phyloP scores from a whole-genome alignment of 2,329 filamentous ascomycete genomes.

The Penicillium sp. region DNA sequence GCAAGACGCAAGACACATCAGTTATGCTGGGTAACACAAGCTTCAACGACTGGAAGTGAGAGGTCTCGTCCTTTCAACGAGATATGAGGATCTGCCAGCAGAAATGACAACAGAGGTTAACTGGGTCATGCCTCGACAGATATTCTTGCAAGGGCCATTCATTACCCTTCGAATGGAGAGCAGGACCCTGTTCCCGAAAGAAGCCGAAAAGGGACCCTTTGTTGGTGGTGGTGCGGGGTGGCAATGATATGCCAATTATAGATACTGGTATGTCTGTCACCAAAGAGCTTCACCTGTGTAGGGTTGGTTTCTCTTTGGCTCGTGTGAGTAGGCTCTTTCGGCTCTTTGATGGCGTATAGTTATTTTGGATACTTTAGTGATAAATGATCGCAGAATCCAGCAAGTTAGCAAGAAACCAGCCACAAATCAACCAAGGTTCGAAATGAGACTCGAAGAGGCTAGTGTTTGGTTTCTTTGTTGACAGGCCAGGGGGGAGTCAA shows the following conservation, averaged over 20 bases:
- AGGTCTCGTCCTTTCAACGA: neutral
- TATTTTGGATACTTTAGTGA: too few relatives aligned
- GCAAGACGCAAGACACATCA: neutral
- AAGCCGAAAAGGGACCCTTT: neutral
- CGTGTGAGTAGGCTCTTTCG: neutral
- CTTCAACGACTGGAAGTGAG: neutral
- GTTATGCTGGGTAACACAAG: neutral
- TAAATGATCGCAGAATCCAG: neutral
- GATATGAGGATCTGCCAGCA: neutral
- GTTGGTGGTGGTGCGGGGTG: neutral
- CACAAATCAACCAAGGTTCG: neutral
- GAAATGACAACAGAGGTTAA: neutral
- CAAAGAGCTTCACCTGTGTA: neutral
- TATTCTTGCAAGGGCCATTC: neutral
- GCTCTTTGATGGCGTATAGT: neutral
- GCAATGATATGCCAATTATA: slow-evolving; percentile 1
- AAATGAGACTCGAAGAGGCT: neutral
- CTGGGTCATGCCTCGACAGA: neutral
- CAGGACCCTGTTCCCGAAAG: neutral
- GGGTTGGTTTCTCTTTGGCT: neutral
- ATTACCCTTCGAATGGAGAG: neutral
- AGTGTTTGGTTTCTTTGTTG: slow-evolving; percentile 1
- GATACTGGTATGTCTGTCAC: neutral
- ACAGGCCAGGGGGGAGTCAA: neutral
- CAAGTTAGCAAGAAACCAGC: neutral